Conservation (phyloP, 768 basidiomycete species). For the Leucocoprinus sp. region DNA sequence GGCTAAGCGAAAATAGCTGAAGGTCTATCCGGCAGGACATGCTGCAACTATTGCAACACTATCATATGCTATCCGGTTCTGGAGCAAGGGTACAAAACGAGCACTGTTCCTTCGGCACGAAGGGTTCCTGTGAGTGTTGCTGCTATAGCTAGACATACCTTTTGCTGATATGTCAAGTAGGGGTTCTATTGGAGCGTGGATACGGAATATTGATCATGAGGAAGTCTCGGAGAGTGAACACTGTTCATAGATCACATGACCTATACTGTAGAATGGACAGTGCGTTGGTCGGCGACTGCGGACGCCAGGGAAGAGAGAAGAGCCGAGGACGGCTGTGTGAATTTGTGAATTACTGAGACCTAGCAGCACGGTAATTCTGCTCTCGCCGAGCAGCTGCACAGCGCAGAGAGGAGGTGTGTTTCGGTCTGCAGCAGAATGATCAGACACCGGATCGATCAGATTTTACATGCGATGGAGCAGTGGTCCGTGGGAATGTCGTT, state of each 20-base stretch:
- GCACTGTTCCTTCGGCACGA: conserved; percentile 97
- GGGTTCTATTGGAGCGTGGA: conserved; percentile 95
- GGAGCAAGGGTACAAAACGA: conserved; percentile 96
- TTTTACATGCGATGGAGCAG: conserved; percentile 5
- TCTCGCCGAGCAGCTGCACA: not conserved
- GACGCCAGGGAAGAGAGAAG: conserved; percentile 8
- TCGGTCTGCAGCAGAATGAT: conserved; percentile 3
- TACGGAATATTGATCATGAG: conserved; percentile 79
- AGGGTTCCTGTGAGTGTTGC: conserved; percentile 79
- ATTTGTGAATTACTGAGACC: no score
- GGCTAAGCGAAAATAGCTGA: conserved; percentile 2
- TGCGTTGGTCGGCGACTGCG: conserved; percentile 10
- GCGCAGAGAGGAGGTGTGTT: conserved; percentile 1
- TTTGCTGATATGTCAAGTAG: conserved; percentile 29
- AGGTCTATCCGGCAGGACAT: conserved; percentile 53
- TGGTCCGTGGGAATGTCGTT: conserved; percentile 10
- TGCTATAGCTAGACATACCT: conserved; percentile 2
- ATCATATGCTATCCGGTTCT: conserved; percentile 98
- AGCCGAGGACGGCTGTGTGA: no score
- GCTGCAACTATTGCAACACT: conserved; percentile 95
- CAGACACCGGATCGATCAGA: conserved; percentile 8
- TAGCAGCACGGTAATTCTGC: not conserved
- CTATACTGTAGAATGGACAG: conserved; percentile 3
- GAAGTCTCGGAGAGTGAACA: conserved; percentile 17
- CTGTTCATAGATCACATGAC: no score